These are phyloP conservation scores for Fusarium denticulatum DNA, from an alignment of 2,329 filamentous ascomycete genomes.

Conservation along the genomic window DNA sequence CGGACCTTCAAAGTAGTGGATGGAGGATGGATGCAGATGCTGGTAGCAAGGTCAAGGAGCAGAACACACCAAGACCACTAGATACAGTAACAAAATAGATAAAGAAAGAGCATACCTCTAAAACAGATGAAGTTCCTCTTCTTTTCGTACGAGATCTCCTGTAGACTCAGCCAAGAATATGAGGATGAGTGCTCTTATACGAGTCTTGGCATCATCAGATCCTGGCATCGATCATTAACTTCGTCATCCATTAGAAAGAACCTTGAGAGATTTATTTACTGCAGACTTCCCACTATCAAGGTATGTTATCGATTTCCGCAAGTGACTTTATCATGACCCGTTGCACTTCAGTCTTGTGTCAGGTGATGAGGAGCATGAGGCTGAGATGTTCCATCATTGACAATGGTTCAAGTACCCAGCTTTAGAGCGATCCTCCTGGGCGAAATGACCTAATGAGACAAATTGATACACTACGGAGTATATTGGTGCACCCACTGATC, in stretches of 20 bases:
- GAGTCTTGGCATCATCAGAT: not conserved
- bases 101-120: not conserved
- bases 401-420: not conserved
- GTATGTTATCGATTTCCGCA: not conserved
- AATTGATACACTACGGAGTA: too few relatives aligned
- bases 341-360: not conserved
- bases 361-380: not conserved
- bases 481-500: not conserved
- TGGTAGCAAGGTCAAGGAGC: not conserved
- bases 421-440: not conserved
- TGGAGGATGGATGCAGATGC: not conserved
- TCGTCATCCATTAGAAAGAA: not conserved
- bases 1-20: not conserved
- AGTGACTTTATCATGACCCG: not conserved
- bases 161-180: not conserved
- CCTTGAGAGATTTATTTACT: not conserved
- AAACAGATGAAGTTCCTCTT: not conserved
- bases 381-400: not conserved
- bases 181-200: not conserved
- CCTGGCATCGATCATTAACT: not conserved
- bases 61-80: not conserved
- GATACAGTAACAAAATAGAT: not conserved
- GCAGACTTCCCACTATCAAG: not conserved
- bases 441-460: not conserved
- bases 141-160: not conserved